Conservation (phyloP, 2,329 filamentous ascomycete species). For the Penicillium polonicum region DNA sequence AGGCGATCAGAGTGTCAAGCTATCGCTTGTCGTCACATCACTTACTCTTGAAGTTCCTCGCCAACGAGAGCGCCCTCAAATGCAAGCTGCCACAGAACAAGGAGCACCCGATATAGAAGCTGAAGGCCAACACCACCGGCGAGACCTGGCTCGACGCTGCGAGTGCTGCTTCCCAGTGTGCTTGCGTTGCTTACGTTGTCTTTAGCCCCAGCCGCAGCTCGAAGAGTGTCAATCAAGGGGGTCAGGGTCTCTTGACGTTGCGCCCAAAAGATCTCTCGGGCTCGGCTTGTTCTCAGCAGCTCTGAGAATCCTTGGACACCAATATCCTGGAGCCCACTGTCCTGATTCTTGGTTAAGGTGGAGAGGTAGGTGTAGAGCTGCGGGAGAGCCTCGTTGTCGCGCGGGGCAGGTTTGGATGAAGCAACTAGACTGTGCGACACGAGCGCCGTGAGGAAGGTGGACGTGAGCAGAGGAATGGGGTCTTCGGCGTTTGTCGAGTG, state of each 20-base stretch:
- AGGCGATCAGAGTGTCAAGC: constrained; percentile 10
- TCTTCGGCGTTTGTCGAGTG: constrained; percentile 82
- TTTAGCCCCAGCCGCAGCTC: constrained; percentile 69
- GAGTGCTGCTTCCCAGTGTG: constrained; percentile 58
- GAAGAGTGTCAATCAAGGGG: constrained; percentile 78
- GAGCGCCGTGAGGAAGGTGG: constrained; percentile 78
- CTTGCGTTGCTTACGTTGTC: constrained; percentile 67
- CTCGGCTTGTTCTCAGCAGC: constrained; percentile 70
- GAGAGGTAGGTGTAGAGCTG: constrained; percentile 84
- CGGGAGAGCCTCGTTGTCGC: constrained; percentile 74
- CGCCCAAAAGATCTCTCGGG: constrained; percentile 84
- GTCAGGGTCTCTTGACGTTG: constrained; percentile 80
- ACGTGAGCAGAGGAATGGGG: constrained; percentile 83
- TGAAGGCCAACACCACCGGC: constrained; percentile 83
- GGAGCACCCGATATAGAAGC: constrained; percentile 86
- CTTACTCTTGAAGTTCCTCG: constrained; percentile 67
- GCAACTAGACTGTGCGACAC: constrained; percentile 64
- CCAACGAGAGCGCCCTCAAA: constrained; percentile 75
- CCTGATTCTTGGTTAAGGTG: constrained; percentile 75
- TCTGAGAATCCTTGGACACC: constrained; percentile 89
- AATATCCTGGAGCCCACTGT: constrained; percentile 91
- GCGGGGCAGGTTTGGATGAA: constrained; percentile 57
- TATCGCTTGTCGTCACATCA: neutral
- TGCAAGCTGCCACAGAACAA: constrained; percentile 94
- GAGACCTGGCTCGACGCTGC: constrained; percentile 62